phyloP scores from a whole-genome alignment of 345 rosid genomes.

The Dipteronia dyeriana region DNA sequence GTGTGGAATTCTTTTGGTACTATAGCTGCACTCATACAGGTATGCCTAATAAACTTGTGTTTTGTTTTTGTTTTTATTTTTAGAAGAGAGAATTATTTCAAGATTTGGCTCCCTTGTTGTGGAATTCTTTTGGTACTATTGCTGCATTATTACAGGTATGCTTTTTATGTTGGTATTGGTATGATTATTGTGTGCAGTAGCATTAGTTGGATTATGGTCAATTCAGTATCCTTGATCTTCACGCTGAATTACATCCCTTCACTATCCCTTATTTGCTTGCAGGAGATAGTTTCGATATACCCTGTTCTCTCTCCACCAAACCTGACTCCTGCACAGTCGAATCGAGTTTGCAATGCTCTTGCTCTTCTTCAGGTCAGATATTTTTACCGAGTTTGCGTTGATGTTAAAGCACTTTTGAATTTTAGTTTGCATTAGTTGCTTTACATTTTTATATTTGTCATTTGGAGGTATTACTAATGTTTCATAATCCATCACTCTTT shows the following conservation, averaged over 20 bases:
- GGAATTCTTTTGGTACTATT: conserved; percentile 85
- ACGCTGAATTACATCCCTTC: not conserved
- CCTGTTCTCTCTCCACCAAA: conserved; percentile 95
- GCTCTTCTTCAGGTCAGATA: conserved; percentile 92
- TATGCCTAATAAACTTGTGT: conserved; percentile 39
- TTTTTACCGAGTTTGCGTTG: not conserved
- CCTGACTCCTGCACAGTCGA: conserved; percentile 87
- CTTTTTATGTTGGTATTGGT: conserved; percentile 27
- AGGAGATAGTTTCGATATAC: conserved; percentile 97
- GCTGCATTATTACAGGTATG: conserved; percentile 79
- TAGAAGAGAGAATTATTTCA: conserved; percentile 94
- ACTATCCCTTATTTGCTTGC: conserved; percentile 21
- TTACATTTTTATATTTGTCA: not conserved
- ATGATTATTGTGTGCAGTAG: not conserved
- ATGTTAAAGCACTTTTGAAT: not conserved
- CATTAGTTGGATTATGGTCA: not conserved
- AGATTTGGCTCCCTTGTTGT: conserved; percentile 91
- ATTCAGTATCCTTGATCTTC: not conserved
- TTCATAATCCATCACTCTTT: conserved; percentile 11
- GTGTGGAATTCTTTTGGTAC: conserved; percentile 57
- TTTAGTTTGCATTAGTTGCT: not conserved
- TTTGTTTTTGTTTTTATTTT: conserved; percentile 35
- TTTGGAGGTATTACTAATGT: conserved; percentile 23
- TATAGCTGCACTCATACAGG: conserved; percentile 52
- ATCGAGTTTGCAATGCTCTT: conserved; percentile 96